Conservation (phyloP, 2,329 filamentous ascomycete genomes). For the Aspergillus pseudoviridinutans region DNA sequence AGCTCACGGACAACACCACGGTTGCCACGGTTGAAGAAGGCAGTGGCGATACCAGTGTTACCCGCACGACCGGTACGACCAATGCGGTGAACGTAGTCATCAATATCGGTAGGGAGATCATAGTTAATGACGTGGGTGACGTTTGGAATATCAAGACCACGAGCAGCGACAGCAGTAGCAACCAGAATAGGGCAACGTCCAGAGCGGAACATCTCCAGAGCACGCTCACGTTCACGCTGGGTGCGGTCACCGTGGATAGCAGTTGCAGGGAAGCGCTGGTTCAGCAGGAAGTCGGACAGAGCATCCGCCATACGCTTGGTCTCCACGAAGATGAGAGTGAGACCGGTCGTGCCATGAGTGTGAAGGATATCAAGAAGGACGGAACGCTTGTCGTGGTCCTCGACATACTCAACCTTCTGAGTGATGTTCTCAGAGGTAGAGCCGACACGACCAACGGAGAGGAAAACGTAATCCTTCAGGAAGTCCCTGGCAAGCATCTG, state of each 20-base stretch:
- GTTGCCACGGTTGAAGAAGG: conserved; percentile 99
- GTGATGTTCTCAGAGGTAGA: conserved; percentile 99
- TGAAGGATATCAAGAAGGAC: conserved; percentile 96
- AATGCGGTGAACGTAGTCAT: conserved; percentile 98
- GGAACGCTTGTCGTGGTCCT: conserved; percentile 95
- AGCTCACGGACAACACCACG: conserved; percentile 95
- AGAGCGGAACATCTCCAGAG: conserved; percentile 95
- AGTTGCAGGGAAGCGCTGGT: conserved; percentile 96
- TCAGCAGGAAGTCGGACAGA: conserved; percentile 95
- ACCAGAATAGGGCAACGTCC: conserved; percentile 94
- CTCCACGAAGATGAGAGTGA: conserved; percentile 97
- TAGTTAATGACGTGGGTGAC: conserved; percentile 99
- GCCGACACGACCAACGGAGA: conserved; percentile 96
- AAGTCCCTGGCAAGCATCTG: conserved; percentile 99
- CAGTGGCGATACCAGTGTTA: conserved; percentile 96
- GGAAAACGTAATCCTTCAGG: conserved; percentile 98
- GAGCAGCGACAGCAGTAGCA: conserved; percentile 90
- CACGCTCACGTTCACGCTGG: conserved; percentile 97
- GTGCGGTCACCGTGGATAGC: conserved; percentile 98
- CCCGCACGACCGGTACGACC: conserved; percentile 99
- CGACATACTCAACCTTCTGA: conserved; percentile 96
- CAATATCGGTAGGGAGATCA: conserved; percentile 96
- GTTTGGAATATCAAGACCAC: conserved; percentile 89
- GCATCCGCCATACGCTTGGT: conserved; percentile 99
- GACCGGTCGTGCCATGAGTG: conserved; percentile 74